These are phyloP conservation scores for Arabis alpina DNA, from an alignment of 345 rosid species.

Conservation along the genomic window DNA sequence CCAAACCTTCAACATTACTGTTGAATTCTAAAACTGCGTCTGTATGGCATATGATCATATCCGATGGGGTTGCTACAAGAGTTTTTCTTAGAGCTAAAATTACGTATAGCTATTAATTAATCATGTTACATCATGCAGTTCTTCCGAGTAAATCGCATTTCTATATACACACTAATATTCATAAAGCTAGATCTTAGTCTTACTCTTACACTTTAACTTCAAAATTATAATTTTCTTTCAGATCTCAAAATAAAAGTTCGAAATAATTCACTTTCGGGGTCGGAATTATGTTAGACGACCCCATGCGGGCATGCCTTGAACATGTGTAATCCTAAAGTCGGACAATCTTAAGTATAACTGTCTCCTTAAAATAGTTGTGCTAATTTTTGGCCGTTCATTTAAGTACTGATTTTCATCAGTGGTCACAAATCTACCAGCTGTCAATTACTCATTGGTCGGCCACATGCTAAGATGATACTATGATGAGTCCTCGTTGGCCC, in stretches of 20 bases:
- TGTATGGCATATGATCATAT: too few species aligned
- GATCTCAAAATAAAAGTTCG: conserved; percentile 23
- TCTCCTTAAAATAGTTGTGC: conserved; percentile 33
- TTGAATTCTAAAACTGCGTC: too few species aligned
- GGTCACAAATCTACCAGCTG: neutral
- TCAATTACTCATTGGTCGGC: conserved; percentile 13
- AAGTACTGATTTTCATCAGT: neutral
- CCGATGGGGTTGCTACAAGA: too few species aligned
- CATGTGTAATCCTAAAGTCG: conserved; percentile 41
- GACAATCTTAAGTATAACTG: conserved; percentile 29
- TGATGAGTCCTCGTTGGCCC: neutral
- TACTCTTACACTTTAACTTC: neutral
- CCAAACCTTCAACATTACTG: too few species aligned
- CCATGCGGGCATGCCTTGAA: conserved; percentile 43
- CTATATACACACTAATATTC: neutral
- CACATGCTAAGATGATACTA: conserved; percentile 36
- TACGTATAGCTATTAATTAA: neutral
- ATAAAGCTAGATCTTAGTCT: neutral
- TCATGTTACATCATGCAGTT: neutral
- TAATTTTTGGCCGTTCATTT: conserved; percentile 13
- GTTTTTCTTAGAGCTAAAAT: neutral
- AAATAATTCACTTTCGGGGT: conserved; percentile 34
- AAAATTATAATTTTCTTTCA: neutral
- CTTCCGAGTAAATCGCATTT: neutral
- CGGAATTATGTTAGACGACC: conserved; percentile 33